Conservation (phyloP, 352 stramenopile species). For the Aphanomyces stellatus region DNA sequence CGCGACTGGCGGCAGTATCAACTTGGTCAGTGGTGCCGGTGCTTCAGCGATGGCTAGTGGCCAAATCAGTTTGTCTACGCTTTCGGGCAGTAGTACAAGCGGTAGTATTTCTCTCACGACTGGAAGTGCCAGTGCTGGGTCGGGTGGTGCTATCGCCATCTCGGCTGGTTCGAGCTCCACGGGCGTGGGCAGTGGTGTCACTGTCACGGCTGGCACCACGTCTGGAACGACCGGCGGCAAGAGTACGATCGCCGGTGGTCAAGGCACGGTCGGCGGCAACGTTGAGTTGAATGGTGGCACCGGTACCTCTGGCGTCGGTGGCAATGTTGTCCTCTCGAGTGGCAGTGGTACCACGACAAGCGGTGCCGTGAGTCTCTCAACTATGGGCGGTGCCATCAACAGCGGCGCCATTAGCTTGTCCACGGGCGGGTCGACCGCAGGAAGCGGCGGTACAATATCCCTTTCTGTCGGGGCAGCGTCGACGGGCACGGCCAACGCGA, state of each 20-base stretch:
- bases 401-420: constrained; percentile 31
- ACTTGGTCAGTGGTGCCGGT: constrained; percentile 14
- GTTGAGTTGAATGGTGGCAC: constrained; percentile 28
- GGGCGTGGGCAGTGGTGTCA: constrained; percentile 11
- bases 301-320: constrained; percentile 32
- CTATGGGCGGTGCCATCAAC: constrained; percentile 17
- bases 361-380: constrained; percentile 1
- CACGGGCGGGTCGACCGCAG: constrained; percentile 27
- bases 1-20: constrained; percentile 4
- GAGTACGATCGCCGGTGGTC: constrained; percentile 23
- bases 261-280: constrained; percentile 26
- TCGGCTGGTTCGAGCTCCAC: constrained; percentile 7
- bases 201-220: constrained; percentile 34
- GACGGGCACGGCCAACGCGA: constrained; percentile 26
- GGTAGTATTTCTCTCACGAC: constrained; percentile 27
- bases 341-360: constrained; percentile 11
- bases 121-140: constrained; percentile 27
- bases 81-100: constrained; percentile 25
- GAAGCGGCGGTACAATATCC: constrained; percentile 31
- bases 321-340: constrained; percentile 13
- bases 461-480: constrained; percentile 32
- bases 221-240: constrained; percentile 23
- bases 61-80: constrained; percentile 26
- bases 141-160: constrained; percentile 25
- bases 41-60: constrained; percentile 23